A percentile compares a stretch with the other conserved stretches of the same genome.
Evolutionary conservation across 208 protist species (phyloP).

Genomic region (Herpetomonas tarakana): DNA sequence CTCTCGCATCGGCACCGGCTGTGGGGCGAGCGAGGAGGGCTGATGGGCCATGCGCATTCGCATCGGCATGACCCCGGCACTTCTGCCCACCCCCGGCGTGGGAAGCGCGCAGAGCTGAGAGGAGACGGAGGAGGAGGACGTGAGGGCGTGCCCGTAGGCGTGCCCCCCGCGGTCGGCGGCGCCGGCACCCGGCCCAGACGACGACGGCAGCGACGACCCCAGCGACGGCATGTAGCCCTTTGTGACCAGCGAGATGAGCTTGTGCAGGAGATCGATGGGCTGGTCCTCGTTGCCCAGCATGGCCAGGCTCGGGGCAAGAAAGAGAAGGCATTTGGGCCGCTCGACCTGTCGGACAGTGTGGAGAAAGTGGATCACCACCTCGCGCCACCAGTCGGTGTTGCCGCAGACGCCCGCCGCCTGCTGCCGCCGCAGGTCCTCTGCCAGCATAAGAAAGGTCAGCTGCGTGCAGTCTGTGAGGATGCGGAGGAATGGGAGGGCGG

Average conservation of each 20-base stretch:
- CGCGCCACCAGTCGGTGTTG: slow-evolving; percentile 74
- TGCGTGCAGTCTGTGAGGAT: slow-evolving; percentile 53
- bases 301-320: slow-evolving; percentile 64
- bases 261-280: slow-evolving; percentile 62
- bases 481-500: slow-evolving; percentile 35
- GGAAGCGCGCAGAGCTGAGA: no score
- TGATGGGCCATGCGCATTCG: slow-evolving; percentile 71
- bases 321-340: slow-evolving; percentile 53
- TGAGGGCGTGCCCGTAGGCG: neutral
- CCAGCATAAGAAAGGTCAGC: slow-evolving; percentile 52
- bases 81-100: neutral
- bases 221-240: slow-evolving; percentile 54
- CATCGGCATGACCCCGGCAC: slow-evolving; percentile 20
- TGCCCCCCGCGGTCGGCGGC: neutral
- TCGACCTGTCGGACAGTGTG: slow-evolving; percentile 37
- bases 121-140: neutral
- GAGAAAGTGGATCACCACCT: slow-evolving; percentile 59
- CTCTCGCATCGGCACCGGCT: slow-evolving; percentile 51
- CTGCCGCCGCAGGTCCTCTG: slow-evolving; percentile 54
- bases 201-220: slow-evolving; percentile 5
- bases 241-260: slow-evolving; percentile 60
- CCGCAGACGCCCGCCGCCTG: slow-evolving; percentile 59
- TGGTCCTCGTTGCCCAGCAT: slow-evolving; percentile 58
- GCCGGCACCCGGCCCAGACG: slow-evolving; percentile 3
- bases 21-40: slow-evolving; percentile 17